phyloP scores from a whole-genome alignment of 176 grass and related monocot genomes.

The Chrysopogon serrulatus region DNA sequence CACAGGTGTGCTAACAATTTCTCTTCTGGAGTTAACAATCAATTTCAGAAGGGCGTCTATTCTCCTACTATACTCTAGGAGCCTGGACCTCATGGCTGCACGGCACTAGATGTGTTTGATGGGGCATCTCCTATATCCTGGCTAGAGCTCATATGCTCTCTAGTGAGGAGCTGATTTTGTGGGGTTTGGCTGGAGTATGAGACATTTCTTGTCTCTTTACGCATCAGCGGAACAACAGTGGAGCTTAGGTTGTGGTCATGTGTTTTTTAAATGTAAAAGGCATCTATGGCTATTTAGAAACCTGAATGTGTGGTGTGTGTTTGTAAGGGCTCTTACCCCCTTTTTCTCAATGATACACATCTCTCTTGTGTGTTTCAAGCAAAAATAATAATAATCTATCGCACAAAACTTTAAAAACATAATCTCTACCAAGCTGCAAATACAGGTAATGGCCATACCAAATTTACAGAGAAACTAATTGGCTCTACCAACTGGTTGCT shows the following conservation, averaged over 20 bases:
- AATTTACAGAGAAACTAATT: not conserved
- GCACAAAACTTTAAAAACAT: not conserved
- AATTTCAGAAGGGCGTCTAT: not conserved
- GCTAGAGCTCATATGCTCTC: not conserved
- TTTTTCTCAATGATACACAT: not conserved
- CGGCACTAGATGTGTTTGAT: not conserved
- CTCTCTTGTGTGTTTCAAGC: not conserved
- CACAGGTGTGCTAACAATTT: not conserved
- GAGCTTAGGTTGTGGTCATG: not conserved
- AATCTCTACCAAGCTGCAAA: not conserved
- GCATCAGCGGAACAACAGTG: not conserved
- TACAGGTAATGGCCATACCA: not conserved
- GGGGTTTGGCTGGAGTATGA: not conserved
- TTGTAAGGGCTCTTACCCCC: not conserved
- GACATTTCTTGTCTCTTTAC: not conserved
- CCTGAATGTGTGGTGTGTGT: not conserved
- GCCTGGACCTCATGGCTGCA: not conserved
- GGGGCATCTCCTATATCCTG: not conserved
- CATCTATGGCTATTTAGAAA: not conserved
- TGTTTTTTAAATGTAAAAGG: not conserved
- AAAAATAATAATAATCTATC: not conserved
- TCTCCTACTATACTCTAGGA: not conserved
- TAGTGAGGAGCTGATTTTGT: not conserved
- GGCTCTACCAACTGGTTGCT: not conserved
- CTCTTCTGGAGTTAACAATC: not conserved